Evolutionary conservation across 768 basidiomycete species (phyloP).

Genomic region (Austroboletus festivus): DNA sequence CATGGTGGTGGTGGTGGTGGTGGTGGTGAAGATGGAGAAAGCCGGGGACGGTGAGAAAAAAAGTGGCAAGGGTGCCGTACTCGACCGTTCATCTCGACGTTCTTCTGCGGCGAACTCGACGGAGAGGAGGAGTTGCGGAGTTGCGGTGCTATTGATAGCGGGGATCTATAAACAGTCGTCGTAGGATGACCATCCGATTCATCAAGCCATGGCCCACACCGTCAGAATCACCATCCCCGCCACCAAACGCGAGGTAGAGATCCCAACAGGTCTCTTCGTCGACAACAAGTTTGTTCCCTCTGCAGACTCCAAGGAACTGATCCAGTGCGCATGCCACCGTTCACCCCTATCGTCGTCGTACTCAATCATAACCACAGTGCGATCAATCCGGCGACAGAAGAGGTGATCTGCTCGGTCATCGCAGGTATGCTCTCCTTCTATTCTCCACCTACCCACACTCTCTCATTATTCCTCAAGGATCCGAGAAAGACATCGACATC

Average conservation of each 20-base stretch:
- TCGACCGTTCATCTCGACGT: neutral
- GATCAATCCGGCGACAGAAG: slow-evolving; percentile 83
- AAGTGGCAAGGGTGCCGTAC: too few species aligned
- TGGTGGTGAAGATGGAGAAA: slow-evolving; percentile 11
- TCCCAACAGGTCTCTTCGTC: slow-evolving; percentile 88
- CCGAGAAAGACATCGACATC: slow-evolving; percentile 72
- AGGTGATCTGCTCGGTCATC: slow-evolving; percentile 63
- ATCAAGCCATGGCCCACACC: slow-evolving; percentile 43
- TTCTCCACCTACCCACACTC: neutral
- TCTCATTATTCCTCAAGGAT: slow-evolving; percentile 38
- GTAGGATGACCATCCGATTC: too few species aligned
- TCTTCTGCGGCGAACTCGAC: neutral
- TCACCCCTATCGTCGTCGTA: slow-evolving; percentile 5
- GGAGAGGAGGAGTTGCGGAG: neutral
- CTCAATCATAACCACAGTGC: slow-evolving; percentile 42
- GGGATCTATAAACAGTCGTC: slow-evolving; percentile 13
- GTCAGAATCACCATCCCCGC: slow-evolving; percentile 40
- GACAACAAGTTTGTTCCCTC: slow-evolving; percentile 87
- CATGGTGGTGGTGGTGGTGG: slow-evolving; percentile 32
- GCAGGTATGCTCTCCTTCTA: slow-evolving; percentile 41
- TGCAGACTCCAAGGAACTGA: slow-evolving; percentile 59
- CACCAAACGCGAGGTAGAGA: slow-evolving; percentile 48
- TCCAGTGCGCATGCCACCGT: slow-evolving; percentile 46
- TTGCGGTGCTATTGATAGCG: slow-evolving; percentile 2
- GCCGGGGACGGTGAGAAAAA: slow-evolving; percentile 19